phyloP scores from a whole-genome alignment of 1,284 basidiomycete genomes.

The Ustilago sp. region DNA sequence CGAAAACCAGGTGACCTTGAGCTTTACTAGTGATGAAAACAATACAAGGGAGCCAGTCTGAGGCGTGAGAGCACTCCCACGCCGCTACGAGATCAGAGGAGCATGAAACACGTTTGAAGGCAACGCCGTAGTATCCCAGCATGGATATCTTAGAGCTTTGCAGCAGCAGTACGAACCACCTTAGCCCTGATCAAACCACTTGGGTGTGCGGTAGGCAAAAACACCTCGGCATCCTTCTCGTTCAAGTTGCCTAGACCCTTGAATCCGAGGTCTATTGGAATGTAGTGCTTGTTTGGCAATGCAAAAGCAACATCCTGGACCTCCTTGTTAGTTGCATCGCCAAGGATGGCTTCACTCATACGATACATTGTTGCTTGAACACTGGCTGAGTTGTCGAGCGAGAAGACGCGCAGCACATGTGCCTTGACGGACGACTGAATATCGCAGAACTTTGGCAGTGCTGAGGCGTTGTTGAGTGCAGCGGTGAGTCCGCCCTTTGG shows the following conservation, averaged over 20 bases:
- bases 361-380: constrained; percentile 94
- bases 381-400: constrained; percentile 86
- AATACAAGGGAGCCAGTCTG: background rate
- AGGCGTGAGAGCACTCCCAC: background rate
- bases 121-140: background rate
- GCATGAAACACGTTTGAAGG: background rate
- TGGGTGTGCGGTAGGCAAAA: constrained; percentile 61
- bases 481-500: constrained; percentile 36
- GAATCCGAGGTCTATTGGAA: constrained; percentile 63
- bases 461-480: constrained; percentile 65
- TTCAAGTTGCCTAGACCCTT: constrained; percentile 57
- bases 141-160: constrained; percentile 36
- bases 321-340: constrained; percentile 72
- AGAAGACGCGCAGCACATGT: constrained; percentile 84
- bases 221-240: constrained; percentile 64
- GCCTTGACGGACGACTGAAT: constrained; percentile 75
- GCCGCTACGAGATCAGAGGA: background rate
- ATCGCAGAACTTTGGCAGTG: constrained; percentile 64
- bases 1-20: background rate
- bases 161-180: constrained; percentile 43
- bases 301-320: constrained; percentile 79
- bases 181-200: constrained; percentile 64
- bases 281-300: constrained; percentile 80
- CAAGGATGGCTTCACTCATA: constrained; percentile 79
- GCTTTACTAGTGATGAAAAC: background rate